Base-by-base conservation (phyloP, 1,284 basidiomycete genomes). In the Marasmius fiardii region DNA sequence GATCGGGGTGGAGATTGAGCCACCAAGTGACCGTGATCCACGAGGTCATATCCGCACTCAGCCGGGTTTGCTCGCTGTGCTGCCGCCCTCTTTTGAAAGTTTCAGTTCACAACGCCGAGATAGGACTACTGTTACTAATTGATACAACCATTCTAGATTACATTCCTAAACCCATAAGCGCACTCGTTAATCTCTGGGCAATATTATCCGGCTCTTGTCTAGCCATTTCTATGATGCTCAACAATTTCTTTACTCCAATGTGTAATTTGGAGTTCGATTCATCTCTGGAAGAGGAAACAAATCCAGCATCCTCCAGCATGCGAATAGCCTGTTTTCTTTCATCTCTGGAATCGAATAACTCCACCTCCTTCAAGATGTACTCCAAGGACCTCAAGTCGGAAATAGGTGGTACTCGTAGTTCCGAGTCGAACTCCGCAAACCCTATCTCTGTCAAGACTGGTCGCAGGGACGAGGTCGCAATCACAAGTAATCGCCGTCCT, bases 141-240 rank as follows among this genome's bases (percentile, higher is more conserved):
- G 26, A 20, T 21, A 43, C 18, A 31, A 10, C n/a, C 16, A 23
- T 21, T 23, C 20, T 8, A 31, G 8, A 26, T 63, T 64, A 80
- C 74, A 78, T 80, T 51, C 76, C 73, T 58, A 85, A 68, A 6
- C 79, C 82, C 74, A 93, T 80, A 61, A 95, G 70, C 55, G 85
- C 88, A 43, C 79, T 80, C 49, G 82, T 82, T 56, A 95, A 72
- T 62, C 92, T 82, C 65, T 87, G 82, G n/a, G 83, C 89, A 31
- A 85, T 85, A 63, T 83, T 85, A 50, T 90, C 85, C 1, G 91
- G 91, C 67, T 95, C 96, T 74, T 98, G 94, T 65, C 95, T 81
- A 43, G 95, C 93, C 95, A 98, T 98, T 78, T 99, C 96, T 21
- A 95, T 82, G 60, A 93, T 83, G 56, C 88, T 94, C 66, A 99